phyloP scores from a whole-genome alignment of 768 basidiomycete species.

The Austroboletus festivus region DNA sequence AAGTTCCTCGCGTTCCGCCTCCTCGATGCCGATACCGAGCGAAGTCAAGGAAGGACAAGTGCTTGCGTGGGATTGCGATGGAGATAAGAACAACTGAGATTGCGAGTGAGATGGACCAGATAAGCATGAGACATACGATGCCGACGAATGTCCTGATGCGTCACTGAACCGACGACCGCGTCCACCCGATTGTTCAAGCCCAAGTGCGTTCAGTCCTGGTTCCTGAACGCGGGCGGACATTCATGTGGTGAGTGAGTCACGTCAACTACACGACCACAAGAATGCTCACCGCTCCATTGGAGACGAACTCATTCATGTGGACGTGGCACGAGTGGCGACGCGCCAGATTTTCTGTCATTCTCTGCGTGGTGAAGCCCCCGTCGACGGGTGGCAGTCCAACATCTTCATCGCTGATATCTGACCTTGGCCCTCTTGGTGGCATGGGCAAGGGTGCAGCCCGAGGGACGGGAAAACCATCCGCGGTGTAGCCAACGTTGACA shows the following conservation, averaged over 20 bases:
- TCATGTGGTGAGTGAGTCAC: not conserved
- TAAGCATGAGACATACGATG: no score
- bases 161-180: slow-evolving; percentile 11
- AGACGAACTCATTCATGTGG: not conserved
- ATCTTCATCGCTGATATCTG: not conserved
- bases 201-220: not conserved
- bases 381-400: not conserved
- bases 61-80: slow-evolving; percentile 17
- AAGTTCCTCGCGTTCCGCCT: slow-evolving; percentile 19
- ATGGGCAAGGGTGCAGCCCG: slow-evolving; percentile 8
- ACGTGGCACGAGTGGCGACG: not conserved
- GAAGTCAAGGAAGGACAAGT: slow-evolving; percentile 18
- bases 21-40: slow-evolving; percentile 24
- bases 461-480: slow-evolving; percentile 4
- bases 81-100: slow-evolving; percentile 8
- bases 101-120: slow-evolving; percentile 7
- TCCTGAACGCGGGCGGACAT: slow-evolving; percentile 2
- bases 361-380: not conserved
- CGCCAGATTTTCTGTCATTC: not conserved
- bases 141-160: no score
- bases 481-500: not conserved
- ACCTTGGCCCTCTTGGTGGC: not conserved
- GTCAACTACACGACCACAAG: not conserved
- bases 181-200: not conserved
- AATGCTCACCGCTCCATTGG: no score